Conservation (phyloP, 441 rosid genomes). For the Arabidopsis lyrata region DNA sequence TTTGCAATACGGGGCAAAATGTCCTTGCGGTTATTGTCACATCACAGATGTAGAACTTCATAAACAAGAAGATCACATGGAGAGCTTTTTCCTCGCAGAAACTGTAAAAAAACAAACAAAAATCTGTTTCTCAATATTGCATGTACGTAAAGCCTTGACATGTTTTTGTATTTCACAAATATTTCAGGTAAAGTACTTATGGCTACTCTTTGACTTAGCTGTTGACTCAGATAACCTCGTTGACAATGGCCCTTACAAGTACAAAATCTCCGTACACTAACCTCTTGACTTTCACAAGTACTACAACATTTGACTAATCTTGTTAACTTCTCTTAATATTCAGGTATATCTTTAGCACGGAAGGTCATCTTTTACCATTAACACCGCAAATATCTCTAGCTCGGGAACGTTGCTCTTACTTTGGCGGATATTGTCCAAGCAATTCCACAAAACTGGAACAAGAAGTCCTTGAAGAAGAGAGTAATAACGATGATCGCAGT, state of each 20-base stretch:
- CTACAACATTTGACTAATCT: background rate
- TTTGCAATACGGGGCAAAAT: slow-evolving; percentile 96
- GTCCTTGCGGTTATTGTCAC: slow-evolving; percentile 98
- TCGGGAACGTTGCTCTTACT: slow-evolving; percentile 84
- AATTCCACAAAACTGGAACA: slow-evolving; percentile 49
- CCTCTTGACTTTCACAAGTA: background rate
- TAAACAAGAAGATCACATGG: slow-evolving; percentile 94
- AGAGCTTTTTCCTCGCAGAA: slow-evolving; percentile 99
- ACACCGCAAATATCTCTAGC: slow-evolving; percentile 91
- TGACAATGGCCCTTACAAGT: slow-evolving; percentile 99
- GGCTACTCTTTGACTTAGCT: slow-evolving; percentile 99
- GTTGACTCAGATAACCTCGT: slow-evolving; percentile 89
- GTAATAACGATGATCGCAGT: slow-evolving; percentile 48
- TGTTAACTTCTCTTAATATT: slow-evolving; percentile 4
- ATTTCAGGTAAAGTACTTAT: slow-evolving; percentile 85
- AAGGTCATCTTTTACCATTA: slow-evolving; percentile 91
- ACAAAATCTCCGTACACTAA: slow-evolving; percentile 36
- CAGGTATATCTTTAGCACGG: slow-evolving; percentile 92
- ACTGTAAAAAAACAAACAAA: slow-evolving; percentile 53
- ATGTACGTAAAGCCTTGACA: slow-evolving; percentile 17
- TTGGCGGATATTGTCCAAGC: slow-evolving; percentile 78
- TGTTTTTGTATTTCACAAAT: slow-evolving; percentile 24
- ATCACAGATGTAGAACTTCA: slow-evolving; percentile 93
- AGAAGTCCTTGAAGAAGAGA: slow-evolving; percentile 44
- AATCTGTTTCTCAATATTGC: slow-evolving; percentile 28